Base-by-base conservation (phyloP, 2,329 filamentous ascomycete species). In the Penicillium paneum region DNA sequence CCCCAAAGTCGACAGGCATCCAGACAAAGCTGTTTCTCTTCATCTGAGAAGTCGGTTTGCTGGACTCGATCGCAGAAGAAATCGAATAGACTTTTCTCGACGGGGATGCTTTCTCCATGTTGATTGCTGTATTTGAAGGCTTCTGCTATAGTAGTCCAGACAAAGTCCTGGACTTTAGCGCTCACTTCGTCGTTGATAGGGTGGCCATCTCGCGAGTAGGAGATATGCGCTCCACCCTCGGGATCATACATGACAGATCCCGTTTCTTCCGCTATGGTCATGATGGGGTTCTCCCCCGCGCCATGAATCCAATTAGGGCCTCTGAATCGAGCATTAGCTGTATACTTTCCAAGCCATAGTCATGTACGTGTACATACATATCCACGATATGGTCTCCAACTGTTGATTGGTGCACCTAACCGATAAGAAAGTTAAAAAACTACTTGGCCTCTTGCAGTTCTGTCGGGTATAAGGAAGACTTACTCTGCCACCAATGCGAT, bases 301-400 rank as follows among this genome's bases (percentile, higher is more conserved):
- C 83, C 84, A 66, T 87, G 84, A 46, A 86, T 85, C 83, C 83
- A 86, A 59, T 86, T 86, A 0, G 84, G 81, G 2, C 83, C 83
- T 12, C 82, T 85, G 29, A 21, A 13, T 21, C 19, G 24, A n/a
- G 19, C 12, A 19, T 34, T 29, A 56, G 40, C 21, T 32, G 40
- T 36, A 46, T 44, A 31, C 24, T 40, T 45, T 42, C 29, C 29
- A 24, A 24, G 8, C 45, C 26, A 21, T 11, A 11, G 32, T 26
- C 8, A 38, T 34, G 35, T 36, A 29, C n/a, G 45, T 17, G 7
- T 43, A 57, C 80, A 62, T 76, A 84, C 81, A 85, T 69, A 69
- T 86, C 83, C 40, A 86, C 78, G 12, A 76, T 60, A 67, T 82
- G 77, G 29, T 78, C 79, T 2, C 74, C 71, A 8, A 77, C 68